Evolutionary conservation across 176 grass and related monocot genomes (phyloP).

Genomic region (Aegilops tauschii): DNA sequence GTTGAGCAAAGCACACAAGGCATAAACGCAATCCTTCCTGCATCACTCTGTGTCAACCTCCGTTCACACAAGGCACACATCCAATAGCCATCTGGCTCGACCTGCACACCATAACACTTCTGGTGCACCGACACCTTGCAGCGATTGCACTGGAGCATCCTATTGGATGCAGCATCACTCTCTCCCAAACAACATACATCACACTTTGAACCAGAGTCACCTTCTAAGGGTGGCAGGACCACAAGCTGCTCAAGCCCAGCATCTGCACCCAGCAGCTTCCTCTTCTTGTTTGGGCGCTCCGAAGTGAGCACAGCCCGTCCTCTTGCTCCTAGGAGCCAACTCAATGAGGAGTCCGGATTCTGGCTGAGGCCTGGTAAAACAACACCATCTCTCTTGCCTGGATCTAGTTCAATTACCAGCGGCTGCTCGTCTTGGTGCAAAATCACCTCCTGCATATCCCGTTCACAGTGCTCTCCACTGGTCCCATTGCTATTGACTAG

Average conservation of each 20-base stretch:
- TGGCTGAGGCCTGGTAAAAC: not conserved
- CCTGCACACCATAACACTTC: constrained; percentile 96
- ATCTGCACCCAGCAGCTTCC: constrained; percentile 82
- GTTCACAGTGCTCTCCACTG: constrained; percentile 22
- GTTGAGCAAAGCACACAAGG: constrained; percentile 86
- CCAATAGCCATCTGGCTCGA: constrained; percentile 52
- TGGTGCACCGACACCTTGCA: constrained; percentile 83
- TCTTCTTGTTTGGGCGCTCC: constrained; percentile 90
- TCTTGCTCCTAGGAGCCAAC: constrained; percentile 54
- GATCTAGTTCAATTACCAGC: constrained; percentile 31
- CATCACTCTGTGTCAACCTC: constrained; percentile 43
- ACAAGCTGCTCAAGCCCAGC: constrained; percentile 77
- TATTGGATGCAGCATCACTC: constrained; percentile 44
- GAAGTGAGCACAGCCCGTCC: constrained; percentile 77
- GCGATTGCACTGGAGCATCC: constrained; percentile 61
- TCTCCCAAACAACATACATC: constrained; percentile 74
- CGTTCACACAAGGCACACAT: constrained; percentile 65
- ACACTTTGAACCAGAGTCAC: constrained; percentile 44
- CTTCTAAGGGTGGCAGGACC: constrained; percentile 41
- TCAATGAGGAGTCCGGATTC: not conserved
- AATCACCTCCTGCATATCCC: constrained; percentile 44
- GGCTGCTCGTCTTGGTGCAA: constrained; percentile 35
- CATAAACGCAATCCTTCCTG: constrained; percentile 17
- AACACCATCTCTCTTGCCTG: constrained; percentile 1
- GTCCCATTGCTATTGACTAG: not conserved